Base-by-base conservation (phyloP, 2,329 filamentous ascomycete genomes). In the Monosporascus sp. region DNA sequence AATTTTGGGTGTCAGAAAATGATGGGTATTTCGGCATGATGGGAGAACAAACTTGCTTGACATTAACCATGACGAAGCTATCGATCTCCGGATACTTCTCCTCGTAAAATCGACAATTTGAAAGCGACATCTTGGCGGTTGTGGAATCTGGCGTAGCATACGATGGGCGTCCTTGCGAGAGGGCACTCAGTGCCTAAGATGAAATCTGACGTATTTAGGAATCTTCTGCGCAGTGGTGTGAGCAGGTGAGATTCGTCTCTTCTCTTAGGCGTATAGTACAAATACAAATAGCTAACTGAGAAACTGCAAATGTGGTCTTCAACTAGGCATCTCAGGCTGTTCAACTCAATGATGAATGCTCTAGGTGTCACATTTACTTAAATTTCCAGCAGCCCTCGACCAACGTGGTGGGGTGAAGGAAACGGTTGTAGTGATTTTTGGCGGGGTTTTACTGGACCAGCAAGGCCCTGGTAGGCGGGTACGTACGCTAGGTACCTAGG, bases 21-120 rank as follows among this genome's bases (percentile, higher is more conserved):
- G 35, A 43, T 24, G 55, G 49, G 41, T 25, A 9, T 18, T 31
- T 25, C 45, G 35, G 18, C 48, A 53, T 25, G 49, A 49, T 48
- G 47, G 49, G 48, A 25, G 37, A 47, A 57, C 57, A 52, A 53
- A 92, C 89, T 86, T 96, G 91, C 84, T 96, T 96, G 67, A 97
- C 94, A 75, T 97, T 99, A 72, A 99, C 94, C 94, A 99, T 99
- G 71, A 99, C 95, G 77, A 97, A 97, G 81, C 90, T 96, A 77
- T 99, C 94, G 72, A 99, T 93, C 82, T 97, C 94, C 55, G 91
- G 91, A 69, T 88, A 97, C 76, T 96, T 96, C 78, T 96, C 90
- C 82, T 96, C 91, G 74, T 96, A 97, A 76, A 95, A 97, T 68
- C 91, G 90, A 76, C 89, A 96, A 78, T 96, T 96, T 72, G 89